Evolutionary conservation across 768 basidiomycete genomes (phyloP), one percentile per base, ranked within the genome.

Genomic region (Tricholoma furcatifolium): DNA sequence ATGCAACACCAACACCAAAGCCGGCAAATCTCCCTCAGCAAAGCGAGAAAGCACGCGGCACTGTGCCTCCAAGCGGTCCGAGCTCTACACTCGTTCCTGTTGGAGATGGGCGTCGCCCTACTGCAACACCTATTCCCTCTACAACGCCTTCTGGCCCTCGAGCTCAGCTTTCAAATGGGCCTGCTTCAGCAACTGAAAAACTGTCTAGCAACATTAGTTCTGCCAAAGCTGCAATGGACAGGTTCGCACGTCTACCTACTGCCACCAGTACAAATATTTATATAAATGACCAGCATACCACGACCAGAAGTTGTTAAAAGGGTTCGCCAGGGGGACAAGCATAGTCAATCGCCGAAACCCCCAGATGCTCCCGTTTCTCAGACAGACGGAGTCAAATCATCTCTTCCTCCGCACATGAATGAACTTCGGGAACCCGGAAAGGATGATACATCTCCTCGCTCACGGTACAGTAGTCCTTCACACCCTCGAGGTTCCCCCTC

Each of bases 301-400:
- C 74, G 87, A 43, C 88, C 88, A n/a, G 87, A 90, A 64, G 87
- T 88, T 31, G 85, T 91, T 53, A 88, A 82, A 67, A 75, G 88
- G 51, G 68, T 79, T 21, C 69, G 79, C 24, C 67, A 72, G 24
- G 77, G 78, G 10, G 54, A 64, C 39, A 76, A 72, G 51, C 61
- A 56, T 12, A 62, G 62, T 24, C 74, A 73, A 48, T 67, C 70
- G 35, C 65, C 71, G 5, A 74, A 72, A 50, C 65, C 67, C 21
- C 15, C 57, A 53, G 62, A 62, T 24, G 34, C 39, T 24, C 45
- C 43, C 14, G 50, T 52, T 30, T 36, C 59, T 32, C 48, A 46
- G 15, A 53, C 21, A 10, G 61, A 62, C 48, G 41, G 57, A 12
- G 40, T 47, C 41, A 59, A 54, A 35, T 58, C 52, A 32, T 54